phyloP scores from a whole-genome alignment of 306 rosid genomes.

The Sphenostylis stenocarpa region DNA sequence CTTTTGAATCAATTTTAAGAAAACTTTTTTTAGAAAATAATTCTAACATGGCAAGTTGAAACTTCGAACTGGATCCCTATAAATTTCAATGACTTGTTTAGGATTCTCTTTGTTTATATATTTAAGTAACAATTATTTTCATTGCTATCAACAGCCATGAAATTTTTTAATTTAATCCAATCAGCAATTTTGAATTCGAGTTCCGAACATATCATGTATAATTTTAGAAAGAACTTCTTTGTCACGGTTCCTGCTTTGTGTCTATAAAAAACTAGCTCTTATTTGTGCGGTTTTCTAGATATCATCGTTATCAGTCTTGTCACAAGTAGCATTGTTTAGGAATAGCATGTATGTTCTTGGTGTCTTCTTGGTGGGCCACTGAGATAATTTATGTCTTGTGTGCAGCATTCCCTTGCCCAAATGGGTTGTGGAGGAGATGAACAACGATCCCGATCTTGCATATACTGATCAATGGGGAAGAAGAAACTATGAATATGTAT shows the following conservation, averaged over 20 bases:
- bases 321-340: not conserved
- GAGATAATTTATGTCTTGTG: too few relatives aligned
- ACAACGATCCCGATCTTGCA: conserved; percentile 78
- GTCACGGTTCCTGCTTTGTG: too few relatives aligned
- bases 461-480: conserved; percentile 98
- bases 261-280: not conserved
- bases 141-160: too few relatives aligned
- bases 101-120: not conserved
- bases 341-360: too few relatives aligned
- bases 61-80: too few relatives aligned
- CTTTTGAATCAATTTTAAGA: not conserved
- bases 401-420: conserved; percentile 91
- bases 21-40: not conserved
- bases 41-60: not conserved
- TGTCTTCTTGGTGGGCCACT: too few relatives aligned
- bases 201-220: too few relatives aligned
- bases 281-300: not conserved
- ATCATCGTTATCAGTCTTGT: not conserved
- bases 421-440: conserved; percentile 84
- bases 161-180: too few relatives aligned
- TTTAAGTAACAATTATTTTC: not conserved
- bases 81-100: not conserved
- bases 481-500: conserved; percentile 79
- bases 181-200: too few relatives aligned
- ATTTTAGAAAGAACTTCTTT: too few relatives aligned